Percentiles rank a stretch among this genome's conserved stretches.
These are phyloP conservation scores for Fomitopsis palustris DNA, from an alignment of 1,284 basidiomycete genomes.

Conservation along the genomic window DNA sequence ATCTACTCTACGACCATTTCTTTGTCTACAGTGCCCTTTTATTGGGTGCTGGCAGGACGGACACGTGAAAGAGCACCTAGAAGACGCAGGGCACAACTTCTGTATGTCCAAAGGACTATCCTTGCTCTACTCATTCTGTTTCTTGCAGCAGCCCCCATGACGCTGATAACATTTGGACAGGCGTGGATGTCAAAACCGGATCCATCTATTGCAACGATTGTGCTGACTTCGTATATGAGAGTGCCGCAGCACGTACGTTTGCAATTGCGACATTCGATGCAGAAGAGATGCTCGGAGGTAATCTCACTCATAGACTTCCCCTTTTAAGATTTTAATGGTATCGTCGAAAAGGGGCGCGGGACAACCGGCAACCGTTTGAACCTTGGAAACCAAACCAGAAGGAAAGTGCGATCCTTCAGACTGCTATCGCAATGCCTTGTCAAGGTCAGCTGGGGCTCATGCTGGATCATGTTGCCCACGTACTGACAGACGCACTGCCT, in stretches of 20 bases:
- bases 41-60: conserved; percentile 68
- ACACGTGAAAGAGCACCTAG: conserved; percentile 57
- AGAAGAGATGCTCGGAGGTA: conserved; percentile 50
- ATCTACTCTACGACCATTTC: conserved; percentile 65
- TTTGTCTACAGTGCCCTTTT: conserved; percentile 75
- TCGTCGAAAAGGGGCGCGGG: conserved; percentile 33
- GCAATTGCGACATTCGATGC: conserved; percentile 35
- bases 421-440: conserved; percentile 47
- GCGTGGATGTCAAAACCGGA: conserved; percentile 55
- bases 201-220: conserved; percentile 56
- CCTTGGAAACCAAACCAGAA: conserved; percentile 39
- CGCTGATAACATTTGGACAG: conserved; percentile 29
- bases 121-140: too few species aligned
- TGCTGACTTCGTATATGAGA: conserved; percentile 55
- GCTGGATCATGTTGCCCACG: not conserved
- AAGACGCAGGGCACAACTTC: conserved; percentile 56
- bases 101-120: conserved; percentile 45
- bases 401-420: conserved; percentile 36
- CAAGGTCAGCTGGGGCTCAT: conserved; percentile 46
- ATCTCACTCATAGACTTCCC: not conserved
- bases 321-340: not conserved
- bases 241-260: conserved; percentile 38
- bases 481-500: not conserved
- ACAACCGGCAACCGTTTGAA: conserved; percentile 39
- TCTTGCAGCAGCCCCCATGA: not conserved